phyloP scores from a whole-genome alignment of 768 basidiomycete species.

The Lactifluus hygrophoroides region DNA sequence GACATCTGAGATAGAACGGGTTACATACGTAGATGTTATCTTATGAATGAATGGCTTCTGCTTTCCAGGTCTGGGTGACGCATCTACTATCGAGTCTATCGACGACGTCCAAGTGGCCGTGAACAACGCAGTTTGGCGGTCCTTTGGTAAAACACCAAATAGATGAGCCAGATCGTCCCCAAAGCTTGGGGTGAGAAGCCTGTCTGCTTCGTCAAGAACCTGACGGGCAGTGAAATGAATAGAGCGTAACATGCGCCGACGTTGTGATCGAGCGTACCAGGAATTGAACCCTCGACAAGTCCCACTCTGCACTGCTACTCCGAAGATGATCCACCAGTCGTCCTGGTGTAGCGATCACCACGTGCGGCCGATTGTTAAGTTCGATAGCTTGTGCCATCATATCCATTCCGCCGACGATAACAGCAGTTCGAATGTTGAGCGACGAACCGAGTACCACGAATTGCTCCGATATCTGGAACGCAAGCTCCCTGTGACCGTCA shows the following conservation, averaged over 20 bases:
- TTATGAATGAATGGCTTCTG: slow-evolving; percentile 80
- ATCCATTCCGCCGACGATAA: slow-evolving; percentile 97
- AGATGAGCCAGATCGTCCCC: slow-evolving; percentile 73
- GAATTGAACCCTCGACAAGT: slow-evolving; percentile 75
- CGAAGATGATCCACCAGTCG: slow-evolving; percentile 85
- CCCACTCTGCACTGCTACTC: slow-evolving; percentile 74
- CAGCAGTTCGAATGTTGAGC: slow-evolving; percentile 74
- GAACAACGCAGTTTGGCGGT: slow-evolving; percentile 94
- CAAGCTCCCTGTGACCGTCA: slow-evolving; percentile 64
- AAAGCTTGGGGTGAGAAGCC: slow-evolving; percentile 84
- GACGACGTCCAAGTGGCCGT: slow-evolving; percentile 90
- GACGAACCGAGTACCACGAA: slow-evolving; percentile 84
- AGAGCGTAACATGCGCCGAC: background rate
- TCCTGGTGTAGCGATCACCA: slow-evolving; percentile 94
- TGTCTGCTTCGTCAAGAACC: slow-evolving; percentile 96
- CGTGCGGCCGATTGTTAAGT: slow-evolving; percentile 76
- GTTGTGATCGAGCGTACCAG: slow-evolving; percentile 43
- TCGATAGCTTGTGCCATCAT: slow-evolving; percentile 92
- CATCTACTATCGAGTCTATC: slow-evolving; percentile 68
- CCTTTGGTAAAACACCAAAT: slow-evolving; percentile 66
- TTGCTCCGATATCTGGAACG: slow-evolving; percentile 96
- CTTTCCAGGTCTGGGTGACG: slow-evolving; percentile 73
- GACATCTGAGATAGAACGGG: background rate
- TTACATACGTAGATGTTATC: slow-evolving; percentile 58
- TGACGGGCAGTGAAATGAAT: slow-evolving; percentile 25